These are phyloP conservation scores for Cymodocea nodosa DNA, from an alignment of 116 monocot genomes.

Conservation along the genomic window DNA sequence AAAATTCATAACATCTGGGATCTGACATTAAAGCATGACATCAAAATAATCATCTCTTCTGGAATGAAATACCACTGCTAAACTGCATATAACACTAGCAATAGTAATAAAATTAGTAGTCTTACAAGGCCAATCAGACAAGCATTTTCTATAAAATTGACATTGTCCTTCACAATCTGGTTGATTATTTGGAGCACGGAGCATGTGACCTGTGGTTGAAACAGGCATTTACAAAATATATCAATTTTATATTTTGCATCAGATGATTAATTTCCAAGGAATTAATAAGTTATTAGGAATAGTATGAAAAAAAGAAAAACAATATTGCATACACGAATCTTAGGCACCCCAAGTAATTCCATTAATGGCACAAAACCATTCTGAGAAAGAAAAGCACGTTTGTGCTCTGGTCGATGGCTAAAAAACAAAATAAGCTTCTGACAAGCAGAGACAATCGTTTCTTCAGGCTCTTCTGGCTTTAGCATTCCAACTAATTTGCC, in stretches of 20 bases:
- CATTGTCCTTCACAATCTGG: slow-evolving; percentile 67
- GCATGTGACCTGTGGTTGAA: slow-evolving; percentile 50
- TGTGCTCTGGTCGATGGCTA: slow-evolving; percentile 77
- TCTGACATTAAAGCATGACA: slow-evolving; percentile 29
- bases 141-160: slow-evolving; percentile 82
- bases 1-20: slow-evolving; percentile 85
- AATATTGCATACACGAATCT: slow-evolving; percentile 45
- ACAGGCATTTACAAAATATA: neutral
- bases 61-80: neutral
- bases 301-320: neutral
- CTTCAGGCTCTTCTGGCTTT: slow-evolving; percentile 82
- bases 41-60: neutral
- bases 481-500: slow-evolving; percentile 70
- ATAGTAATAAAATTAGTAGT: neutral
- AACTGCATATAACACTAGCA: neutral
- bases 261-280: neutral
- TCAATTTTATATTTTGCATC: too few relatives aligned
- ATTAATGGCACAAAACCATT: slow-evolving; percentile 81
- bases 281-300: neutral
- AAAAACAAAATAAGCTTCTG: slow-evolving; percentile 80
- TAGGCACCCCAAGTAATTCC: slow-evolving; percentile 87
- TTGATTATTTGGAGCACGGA: slow-evolving; percentile 91
- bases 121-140: slow-evolving; percentile 97
- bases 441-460: slow-evolving; percentile 74
- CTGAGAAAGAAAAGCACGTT: slow-evolving; percentile 65